Percentiles rank a stretch among this genome's conserved stretches.
These are phyloP conservation scores for Ascochyta fabae DNA, from an alignment of 2,329 filamentous ascomycete species.

Conservation along the genomic window DNA sequence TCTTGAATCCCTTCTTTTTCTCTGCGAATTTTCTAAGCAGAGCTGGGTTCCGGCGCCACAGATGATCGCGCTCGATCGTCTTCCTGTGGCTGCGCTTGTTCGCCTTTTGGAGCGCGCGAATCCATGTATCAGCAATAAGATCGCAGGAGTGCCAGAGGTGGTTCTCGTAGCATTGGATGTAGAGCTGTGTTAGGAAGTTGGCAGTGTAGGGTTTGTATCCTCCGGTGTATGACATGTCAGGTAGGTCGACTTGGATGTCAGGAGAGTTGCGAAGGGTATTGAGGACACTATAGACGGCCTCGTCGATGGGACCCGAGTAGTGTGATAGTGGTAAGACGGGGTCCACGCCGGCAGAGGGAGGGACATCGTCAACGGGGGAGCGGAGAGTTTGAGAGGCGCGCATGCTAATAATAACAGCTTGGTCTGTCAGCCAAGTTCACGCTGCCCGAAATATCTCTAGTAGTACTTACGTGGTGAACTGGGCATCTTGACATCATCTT, in stretches of 20 bases:
- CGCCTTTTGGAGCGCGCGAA: slow-evolving; percentile 37
- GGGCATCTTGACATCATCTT: not conserved
- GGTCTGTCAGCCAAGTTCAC: not conserved
- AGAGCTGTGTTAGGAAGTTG: slow-evolving; percentile 31
- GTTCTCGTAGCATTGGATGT: slow-evolving; percentile 30
- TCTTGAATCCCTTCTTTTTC: slow-evolving; percentile 11
- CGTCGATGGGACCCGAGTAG: not conserved
- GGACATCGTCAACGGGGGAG: not conserved
- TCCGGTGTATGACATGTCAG: slow-evolving; percentile 11
- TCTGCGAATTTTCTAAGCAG: slow-evolving; percentile 6
- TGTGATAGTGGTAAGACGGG: not conserved
- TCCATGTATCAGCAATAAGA: slow-evolving; percentile 43
- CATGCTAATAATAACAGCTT: not conserved
- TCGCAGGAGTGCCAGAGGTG: slow-evolving; percentile 33
- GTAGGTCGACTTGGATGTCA: slow-evolving; percentile 24
- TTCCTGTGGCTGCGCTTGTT: slow-evolving; percentile 10
- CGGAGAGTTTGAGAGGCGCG: not conserved
- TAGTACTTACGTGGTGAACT: slow-evolving; percentile 6
- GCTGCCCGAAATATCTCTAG: not conserved
- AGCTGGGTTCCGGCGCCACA: slow-evolving; percentile 30
- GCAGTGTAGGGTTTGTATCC: slow-evolving; percentile 25
- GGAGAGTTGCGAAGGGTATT: slow-evolving; percentile 1
- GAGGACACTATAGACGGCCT: slow-evolving; percentile 7
- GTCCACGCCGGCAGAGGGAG: not conserved
- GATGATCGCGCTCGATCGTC: not conserved